Base-by-base conservation (phyloP, 139 green algal genomes). In the Chlorella sp. region DNA sequence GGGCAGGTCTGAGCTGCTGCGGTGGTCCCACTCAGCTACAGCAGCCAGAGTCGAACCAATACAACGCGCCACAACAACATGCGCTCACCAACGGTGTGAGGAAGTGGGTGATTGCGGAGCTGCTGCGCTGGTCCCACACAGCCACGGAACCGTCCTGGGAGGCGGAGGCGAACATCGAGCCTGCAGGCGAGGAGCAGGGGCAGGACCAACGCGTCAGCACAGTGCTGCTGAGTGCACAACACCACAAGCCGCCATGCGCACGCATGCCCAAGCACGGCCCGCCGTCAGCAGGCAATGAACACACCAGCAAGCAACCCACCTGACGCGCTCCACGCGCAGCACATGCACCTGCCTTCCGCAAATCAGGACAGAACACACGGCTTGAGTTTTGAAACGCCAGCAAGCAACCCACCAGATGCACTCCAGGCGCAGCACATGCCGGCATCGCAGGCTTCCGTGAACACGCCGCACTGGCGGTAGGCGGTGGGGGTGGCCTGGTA, bases 371-470 rank as follows among this genome's bases (percentile, higher is more conserved):
- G n/a, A n/a, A n/a, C n/a, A n/a, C n/a, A n/a, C n/a, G n/a, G n/a
- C n/a, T n/a, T n/a, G 6, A 68, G 24, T 34, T 32, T 30, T 68
- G 19, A 17, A 32, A 30, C 20, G 16, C 60, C 6, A 86, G 89
- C 70, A 69, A 86, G 16, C 19, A 24, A 60, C 68, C 24, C 72
- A 77, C 72, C 72, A 41, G 72, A 56, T 9, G 72, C 38, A 43
- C 72, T 77, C 92, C 92, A 95, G 28, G 83, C 89, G 87, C 92
- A 95, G 83, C 90, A 92, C 93, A 96, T 95, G 65, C 93, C 93
- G 32, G 90, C 89, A 81, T 97, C 94, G 26, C 56, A 34, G 1
- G 90, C 92, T 58, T 92, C 92, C 0, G 77, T 86, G 74, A 90
- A 90, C 14, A 67, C 85, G 16, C n/a, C 65, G 1, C 74, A 0